Evolutionary conservation across 139 green algal genomes (phyloP).

Genomic region (Zygnema cylindricum): DNA sequence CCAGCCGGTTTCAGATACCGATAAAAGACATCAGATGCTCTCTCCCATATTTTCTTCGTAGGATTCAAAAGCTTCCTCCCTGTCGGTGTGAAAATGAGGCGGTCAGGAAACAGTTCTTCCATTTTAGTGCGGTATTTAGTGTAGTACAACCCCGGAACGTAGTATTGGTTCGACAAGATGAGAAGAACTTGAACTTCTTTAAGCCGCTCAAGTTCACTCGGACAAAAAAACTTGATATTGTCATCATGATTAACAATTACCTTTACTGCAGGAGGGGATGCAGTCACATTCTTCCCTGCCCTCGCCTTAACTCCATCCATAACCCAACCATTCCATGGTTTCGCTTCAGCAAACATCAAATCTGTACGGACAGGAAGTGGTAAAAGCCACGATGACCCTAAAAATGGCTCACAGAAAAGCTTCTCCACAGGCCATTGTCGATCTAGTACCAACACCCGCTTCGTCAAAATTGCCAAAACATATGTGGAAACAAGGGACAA

Average conservation of each 20-base stretch:
- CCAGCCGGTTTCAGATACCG: background rate
- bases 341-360: background rate
- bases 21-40: background rate
- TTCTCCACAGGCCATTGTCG: background rate
- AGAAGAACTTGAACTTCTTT: conserved; percentile 1
- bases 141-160: conserved; percentile 25
- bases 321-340: background rate
- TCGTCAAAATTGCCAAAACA: conserved; percentile 13
- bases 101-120: conserved; percentile 31
- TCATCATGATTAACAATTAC: background rate
- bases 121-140: background rate
- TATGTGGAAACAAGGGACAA: conserved; percentile 26
- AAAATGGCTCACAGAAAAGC: conserved; percentile 20
- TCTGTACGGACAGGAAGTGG: background rate
- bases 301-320: background rate
- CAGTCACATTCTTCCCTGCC: background rate
- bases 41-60: conserved; percentile 26
- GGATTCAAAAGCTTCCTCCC: conserved; percentile 21
- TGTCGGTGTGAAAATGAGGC: conserved; percentile 7
- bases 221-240: conserved; percentile 14
- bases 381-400: conserved; percentile 9
- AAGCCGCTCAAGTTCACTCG: background rate
- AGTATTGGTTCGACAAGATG: conserved; percentile 23
- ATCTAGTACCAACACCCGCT: conserved; percentile 8
- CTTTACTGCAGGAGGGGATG: background rate